Conservation (phyloP, 2,329 filamentous ascomycete genomes). For the Phialemoniopsis sp. region DNA sequence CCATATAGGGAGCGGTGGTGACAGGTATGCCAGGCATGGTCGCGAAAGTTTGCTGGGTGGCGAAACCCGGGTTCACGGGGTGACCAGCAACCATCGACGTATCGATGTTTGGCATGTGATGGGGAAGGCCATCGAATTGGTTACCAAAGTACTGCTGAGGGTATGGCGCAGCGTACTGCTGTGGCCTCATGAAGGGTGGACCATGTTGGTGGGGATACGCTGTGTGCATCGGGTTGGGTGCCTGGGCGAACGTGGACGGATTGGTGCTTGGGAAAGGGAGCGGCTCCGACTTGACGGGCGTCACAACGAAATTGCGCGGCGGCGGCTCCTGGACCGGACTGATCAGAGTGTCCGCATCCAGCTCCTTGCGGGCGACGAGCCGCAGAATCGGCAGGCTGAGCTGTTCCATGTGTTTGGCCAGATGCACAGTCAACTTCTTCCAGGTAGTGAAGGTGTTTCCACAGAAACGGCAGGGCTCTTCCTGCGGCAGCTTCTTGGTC, state of each 20-base stretch:
- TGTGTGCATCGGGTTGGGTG: constrained; percentile 4
- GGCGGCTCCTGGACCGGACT: constrained; percentile 60
- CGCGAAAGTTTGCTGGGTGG: constrained; percentile 8
- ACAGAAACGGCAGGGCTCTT: constrained; percentile 86
- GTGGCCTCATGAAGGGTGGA: no score
- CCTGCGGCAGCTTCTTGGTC: constrained; percentile 59
- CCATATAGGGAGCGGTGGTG: constrained; percentile 18
- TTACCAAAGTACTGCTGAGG: constrained; percentile 8
- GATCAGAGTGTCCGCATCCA: constrained; percentile 60
- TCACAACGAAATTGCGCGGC: constrained; percentile 28
- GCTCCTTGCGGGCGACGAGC: constrained; percentile 41
- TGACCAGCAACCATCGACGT: constrained; percentile 3
- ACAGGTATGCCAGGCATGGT: constrained; percentile 21
- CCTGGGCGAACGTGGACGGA: constrained; percentile 5
- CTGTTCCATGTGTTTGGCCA: constrained; percentile 92
- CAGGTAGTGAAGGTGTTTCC: constrained; percentile 75
- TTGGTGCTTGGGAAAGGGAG: constrained; percentile 12
- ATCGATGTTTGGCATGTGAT: constrained; percentile 15
- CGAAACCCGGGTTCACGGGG: constrained; percentile 9
- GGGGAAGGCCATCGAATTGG: constrained; percentile 8
- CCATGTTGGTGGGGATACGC: no score
- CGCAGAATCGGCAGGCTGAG: constrained; percentile 77
- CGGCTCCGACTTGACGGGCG: constrained; percentile 23
- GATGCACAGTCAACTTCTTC: constrained; percentile 92
- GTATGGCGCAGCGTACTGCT: no score